Conservation (phyloP, 1,284 basidiomycete genomes). For the Athelia psychrophila region DNA sequence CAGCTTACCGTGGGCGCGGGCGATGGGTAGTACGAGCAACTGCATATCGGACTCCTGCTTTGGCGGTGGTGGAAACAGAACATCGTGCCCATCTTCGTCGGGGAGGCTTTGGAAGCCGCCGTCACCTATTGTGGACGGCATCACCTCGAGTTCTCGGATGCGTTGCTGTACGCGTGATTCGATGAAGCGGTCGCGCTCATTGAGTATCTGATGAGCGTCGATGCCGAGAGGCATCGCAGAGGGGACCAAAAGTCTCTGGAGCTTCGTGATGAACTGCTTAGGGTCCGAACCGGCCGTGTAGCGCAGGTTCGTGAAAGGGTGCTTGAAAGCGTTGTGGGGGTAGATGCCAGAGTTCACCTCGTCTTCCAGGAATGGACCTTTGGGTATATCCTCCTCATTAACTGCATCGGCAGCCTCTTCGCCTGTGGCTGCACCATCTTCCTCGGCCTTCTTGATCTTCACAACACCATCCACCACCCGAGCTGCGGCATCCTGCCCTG, state of each 20-base stretch:
- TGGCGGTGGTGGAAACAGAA: conserved; percentile 10
- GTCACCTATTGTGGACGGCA: conserved; percentile 83
- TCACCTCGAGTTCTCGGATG: conserved; percentile 82
- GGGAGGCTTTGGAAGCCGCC: conserved; percentile 61
- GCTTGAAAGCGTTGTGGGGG: conserved; percentile 91
- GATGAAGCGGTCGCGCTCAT: conserved; percentile 90
- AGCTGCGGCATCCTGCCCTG: conserved; percentile 55
- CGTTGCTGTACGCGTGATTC: conserved; percentile 90
- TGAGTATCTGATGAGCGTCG: conserved; percentile 87
- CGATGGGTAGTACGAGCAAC: conserved; percentile 44
- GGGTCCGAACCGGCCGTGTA: conserved; percentile 60
- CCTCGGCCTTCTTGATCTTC: conserved; percentile 66
- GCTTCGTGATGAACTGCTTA: conserved; percentile 60
- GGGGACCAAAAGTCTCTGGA: conserved; percentile 83
- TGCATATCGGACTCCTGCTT: background rate
- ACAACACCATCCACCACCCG: conserved; percentile 77
- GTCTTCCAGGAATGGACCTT: conserved; percentile 75
- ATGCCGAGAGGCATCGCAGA: conserved; percentile 92
- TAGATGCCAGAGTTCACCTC: conserved; percentile 83
- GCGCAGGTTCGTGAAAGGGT: conserved; percentile 80
- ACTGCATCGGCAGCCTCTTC: conserved; percentile 40
- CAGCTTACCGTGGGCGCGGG: conserved; percentile 76
- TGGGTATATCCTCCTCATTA: conserved; percentile 54
- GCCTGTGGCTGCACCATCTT: conserved; percentile 35
- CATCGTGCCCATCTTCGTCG: conserved; percentile 27